Evolutionary conservation across 768 basidiomycete genomes (phyloP), one percentile per base, ranked within the genome.

Genomic region (Rhizopogon sp.): DNA sequence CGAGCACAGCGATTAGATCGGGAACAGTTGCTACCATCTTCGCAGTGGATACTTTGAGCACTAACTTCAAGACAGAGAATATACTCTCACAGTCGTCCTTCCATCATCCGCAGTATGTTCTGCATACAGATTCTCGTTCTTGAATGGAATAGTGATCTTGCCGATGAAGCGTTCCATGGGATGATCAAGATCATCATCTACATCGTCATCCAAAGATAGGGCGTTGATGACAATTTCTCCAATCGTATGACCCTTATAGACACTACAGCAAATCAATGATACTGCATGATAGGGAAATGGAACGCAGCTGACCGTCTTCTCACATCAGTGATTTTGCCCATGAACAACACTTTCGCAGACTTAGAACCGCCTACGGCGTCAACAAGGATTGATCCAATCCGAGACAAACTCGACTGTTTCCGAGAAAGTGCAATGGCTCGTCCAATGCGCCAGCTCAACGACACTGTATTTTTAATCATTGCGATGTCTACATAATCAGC

Each of bases 371-470:
- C 72, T 16, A 75, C 71, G 9, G 72, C 61, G n/a, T 68, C 66
- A 29, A 74, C 70, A 50, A 74, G 56, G 44, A 68, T 66, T 11
- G 64, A 61, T 1, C 71, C 72, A 6, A 74, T 69, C 46, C 63
- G 62, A 53, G 71, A 72, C 43, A 80, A 65, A 53, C 73, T 69
- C 49, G 74, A 80, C 46, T 68, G 70, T 65, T 77, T 76, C 44
- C 80, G 72, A 54, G 79, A 77, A 3, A 78, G 72, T 6, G 78
- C 75, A 14, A 85, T 75, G 0, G 83, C 82, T 31, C 81, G 72
- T 8, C 85, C 85, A 20, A 87, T 76, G 44, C 80, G 70, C 85
- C 85, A 87, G 8, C 80, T 78, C 63, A 82, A 74, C 20, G 82
- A 85, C 10, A 82, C 74, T 28, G 79, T 81, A 42, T 77, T 79